Evolutionary conservation across 495 filamentous ascomycete genomes (phyloP).

Genomic region (Neurospora africana): DNA sequence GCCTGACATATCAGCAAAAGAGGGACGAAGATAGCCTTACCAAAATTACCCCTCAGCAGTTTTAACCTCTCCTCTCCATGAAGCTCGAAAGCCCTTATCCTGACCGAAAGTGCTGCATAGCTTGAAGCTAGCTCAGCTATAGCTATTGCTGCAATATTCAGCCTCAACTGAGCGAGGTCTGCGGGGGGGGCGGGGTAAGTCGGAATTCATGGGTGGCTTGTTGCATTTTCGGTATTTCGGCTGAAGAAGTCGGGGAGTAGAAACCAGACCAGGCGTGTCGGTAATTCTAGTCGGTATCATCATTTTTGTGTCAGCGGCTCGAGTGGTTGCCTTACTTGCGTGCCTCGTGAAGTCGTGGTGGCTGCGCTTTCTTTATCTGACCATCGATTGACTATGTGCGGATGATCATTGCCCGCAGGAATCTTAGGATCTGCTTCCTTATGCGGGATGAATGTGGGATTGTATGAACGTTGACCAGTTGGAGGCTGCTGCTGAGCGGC

Average conservation of each 20-base stretch:
- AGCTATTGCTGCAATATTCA: background rate
- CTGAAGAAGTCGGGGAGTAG: background rate
- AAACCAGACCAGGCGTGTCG: background rate
- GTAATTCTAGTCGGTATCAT: background rate
- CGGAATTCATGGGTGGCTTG: background rate
- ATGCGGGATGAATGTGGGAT: background rate
- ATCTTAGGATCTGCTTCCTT: background rate
- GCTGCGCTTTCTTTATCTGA: background rate
- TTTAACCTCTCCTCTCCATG: background rate
- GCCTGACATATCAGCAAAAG: background rate
- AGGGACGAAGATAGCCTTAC: background rate
- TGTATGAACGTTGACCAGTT: background rate
- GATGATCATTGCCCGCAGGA: background rate
- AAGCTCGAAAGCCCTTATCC: background rate
- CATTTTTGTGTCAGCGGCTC: background rate
- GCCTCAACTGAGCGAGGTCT: background rate
- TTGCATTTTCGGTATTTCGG: background rate
- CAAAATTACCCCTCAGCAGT: background rate
- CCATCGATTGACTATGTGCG: no score
- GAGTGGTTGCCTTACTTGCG: background rate
- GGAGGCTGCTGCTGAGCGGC: background rate
- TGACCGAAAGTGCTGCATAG: background rate
- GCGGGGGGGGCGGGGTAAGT: background rate
- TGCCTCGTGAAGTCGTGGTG: background rate
- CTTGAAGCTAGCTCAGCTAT: background rate